These are phyloP conservation scores for Brassica rapa DNA, from an alignment of 345 rosid genomes.

Conservation along the genomic window DNA sequence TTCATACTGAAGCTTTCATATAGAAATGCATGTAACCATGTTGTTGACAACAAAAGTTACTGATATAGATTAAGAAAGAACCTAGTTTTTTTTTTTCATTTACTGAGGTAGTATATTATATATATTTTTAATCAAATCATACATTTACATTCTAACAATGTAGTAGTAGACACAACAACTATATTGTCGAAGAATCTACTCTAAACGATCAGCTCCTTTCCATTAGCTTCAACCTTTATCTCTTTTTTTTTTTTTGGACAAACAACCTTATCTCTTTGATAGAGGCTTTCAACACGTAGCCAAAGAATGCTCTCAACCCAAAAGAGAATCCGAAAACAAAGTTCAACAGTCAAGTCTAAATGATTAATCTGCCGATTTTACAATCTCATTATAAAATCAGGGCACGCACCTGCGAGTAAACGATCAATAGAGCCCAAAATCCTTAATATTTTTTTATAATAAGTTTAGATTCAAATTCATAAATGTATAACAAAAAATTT, in stretches of 20 bases:
- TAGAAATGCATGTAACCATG: not conserved
- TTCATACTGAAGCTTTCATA: not conserved
- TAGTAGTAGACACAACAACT: not conserved
- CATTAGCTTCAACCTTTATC: not conserved
- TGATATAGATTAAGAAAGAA: not conserved
- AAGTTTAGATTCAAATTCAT: not conserved
- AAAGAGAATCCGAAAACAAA: slow-evolving; percentile 7
- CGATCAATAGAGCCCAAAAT: not conserved
- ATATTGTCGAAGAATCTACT: not conserved
- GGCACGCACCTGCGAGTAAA: not conserved
- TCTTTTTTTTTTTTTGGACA: not conserved
- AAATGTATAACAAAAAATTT: too few species aligned
- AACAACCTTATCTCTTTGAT: not conserved
- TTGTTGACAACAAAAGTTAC: not conserved
- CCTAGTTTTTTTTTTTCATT: not conserved
- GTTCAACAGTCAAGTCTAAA: not conserved
- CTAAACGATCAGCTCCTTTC: not conserved
- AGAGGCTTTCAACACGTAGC: not conserved
- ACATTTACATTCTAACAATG: not conserved
- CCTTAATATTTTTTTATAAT: not conserved
- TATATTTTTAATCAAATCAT: not conserved
- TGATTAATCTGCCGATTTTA: not conserved
- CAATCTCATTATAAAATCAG: not conserved
- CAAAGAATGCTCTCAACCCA: not conserved
- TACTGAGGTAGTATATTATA: not conserved